Conservation (phyloP, 2,329 filamentous ascomycete species). For the Microdochium nivale region DNA sequence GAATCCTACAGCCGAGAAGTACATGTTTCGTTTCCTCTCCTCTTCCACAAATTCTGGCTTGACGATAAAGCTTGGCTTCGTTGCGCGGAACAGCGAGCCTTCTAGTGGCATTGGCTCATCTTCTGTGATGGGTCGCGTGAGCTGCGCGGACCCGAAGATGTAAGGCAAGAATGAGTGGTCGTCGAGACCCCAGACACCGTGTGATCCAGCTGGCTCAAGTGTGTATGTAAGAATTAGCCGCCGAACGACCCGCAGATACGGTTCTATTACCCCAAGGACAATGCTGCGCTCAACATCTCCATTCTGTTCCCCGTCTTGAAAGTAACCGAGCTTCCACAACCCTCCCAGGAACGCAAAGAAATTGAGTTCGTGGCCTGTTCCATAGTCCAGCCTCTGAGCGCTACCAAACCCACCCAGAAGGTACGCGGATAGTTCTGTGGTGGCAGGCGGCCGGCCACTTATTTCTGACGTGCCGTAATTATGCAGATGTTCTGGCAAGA, state of each 20-base stretch:
- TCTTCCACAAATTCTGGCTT: constrained; percentile 56
- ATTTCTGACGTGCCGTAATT: constrained; percentile 5
- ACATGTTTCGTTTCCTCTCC: constrained; percentile 66
- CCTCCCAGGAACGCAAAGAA: constrained; percentile 87
- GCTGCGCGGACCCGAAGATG: constrained; percentile 88
- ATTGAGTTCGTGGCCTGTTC: constrained; percentile 90
- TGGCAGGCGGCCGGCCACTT: not conserved
- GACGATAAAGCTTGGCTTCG: constrained; percentile 61
- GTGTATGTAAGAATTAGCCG: constrained; percentile 83
- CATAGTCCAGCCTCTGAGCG: constrained; percentile 83
- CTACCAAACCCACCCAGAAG: constrained; percentile 83
- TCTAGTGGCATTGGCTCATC: constrained; percentile 62
- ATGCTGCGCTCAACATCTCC: constrained; percentile 67
- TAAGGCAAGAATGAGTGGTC: constrained; percentile 93
- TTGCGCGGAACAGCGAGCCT: constrained; percentile 65
- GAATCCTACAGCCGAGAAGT: constrained; percentile 92
- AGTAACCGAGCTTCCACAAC: constrained; percentile 84
- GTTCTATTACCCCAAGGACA: constrained; percentile 74
- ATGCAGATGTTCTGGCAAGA: constrained; percentile 34
- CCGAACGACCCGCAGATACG: constrained; percentile 65
- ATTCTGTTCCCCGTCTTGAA: constrained; percentile 44
- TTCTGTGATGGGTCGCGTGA: constrained; percentile 64
- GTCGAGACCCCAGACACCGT: constrained; percentile 97
- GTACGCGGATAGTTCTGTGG: constrained; percentile 63
- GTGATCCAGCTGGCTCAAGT: constrained; percentile 88